Percentiles rank a stretch among this genome's conserved stretches.
Conservation (phyloP, 1,139 yeast species). For the Blastobotrys petasosporus region DNA sequence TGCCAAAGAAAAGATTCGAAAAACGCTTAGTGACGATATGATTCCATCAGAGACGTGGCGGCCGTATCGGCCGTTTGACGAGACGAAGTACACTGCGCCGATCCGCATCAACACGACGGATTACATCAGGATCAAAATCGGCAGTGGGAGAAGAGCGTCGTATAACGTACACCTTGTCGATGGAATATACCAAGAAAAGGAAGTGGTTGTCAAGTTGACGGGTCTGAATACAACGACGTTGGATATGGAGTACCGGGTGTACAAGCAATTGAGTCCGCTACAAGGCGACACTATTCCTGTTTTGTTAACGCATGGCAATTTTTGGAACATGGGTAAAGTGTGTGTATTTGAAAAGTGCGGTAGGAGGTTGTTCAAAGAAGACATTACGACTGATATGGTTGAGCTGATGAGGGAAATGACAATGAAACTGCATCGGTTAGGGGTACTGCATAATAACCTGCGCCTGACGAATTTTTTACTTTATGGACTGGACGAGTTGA, state of each 20-base stretch:
- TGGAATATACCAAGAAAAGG: neutral
- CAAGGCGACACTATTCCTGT: neutral
- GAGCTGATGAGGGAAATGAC: constrained; percentile 1
- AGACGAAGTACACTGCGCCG: neutral
- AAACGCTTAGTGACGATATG: too few relatives aligned
- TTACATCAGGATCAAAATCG: neutral
- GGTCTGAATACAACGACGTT: neutral
- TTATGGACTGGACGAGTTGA: neutral
- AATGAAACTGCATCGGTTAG: neutral
- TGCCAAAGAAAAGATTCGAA: too few relatives aligned
- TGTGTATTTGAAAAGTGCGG: constrained; percentile 3
- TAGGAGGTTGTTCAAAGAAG: neutral
- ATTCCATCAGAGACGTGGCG: too few relatives aligned
- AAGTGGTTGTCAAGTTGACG: neutral
- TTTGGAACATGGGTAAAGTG: constrained; percentile 8
- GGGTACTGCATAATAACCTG: constrained; percentile 4
- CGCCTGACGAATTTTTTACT: constrained; percentile 3
- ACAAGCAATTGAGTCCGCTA: neutral
- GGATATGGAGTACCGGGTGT: constrained; percentile 1
- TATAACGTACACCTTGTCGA: neutral
- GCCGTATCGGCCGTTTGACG: too few relatives aligned
- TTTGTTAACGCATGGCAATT: constrained; percentile 1
- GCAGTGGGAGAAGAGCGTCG: neutral
- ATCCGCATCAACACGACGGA: constrained; percentile 4
- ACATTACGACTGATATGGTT: neutral